These are phyloP conservation scores for Aegilops speltoides DNA, from an alignment of 176 grass and related monocot genomes.

Conservation along the genomic window DNA sequence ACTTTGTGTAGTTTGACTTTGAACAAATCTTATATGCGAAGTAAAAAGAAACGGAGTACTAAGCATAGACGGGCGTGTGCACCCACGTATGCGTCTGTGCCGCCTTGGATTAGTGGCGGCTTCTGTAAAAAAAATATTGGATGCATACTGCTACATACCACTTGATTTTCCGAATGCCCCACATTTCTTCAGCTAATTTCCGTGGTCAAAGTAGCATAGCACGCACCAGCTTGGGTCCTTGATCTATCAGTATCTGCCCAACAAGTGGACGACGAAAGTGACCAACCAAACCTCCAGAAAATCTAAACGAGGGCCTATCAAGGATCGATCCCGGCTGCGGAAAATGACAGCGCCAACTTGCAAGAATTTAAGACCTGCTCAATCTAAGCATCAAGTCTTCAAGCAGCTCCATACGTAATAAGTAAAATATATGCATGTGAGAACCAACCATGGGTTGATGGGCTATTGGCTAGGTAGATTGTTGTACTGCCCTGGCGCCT, in stretches of 20 bases:
- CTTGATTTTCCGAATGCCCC: neutral
- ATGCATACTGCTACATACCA: too few species aligned
- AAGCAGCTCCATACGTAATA: neutral
- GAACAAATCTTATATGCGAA: too few species aligned
- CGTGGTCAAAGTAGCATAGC: neutral
- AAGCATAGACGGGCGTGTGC: too few species aligned
- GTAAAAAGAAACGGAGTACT: too few species aligned
- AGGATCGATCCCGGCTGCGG: neutral
- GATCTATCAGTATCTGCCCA: neutral
- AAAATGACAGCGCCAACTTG: neutral
- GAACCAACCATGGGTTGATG: too few species aligned
- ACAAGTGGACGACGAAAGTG: neutral
- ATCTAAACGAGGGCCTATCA: neutral
- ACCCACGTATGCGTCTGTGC: neutral
- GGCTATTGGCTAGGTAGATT: too few species aligned
- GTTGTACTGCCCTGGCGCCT: too few species aligned
- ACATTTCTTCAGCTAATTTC: neutral
- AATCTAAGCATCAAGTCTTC: neutral
- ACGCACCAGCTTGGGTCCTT: neutral
- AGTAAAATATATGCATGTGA: too few species aligned
- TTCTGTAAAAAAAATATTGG: neutral
- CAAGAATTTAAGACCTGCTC: neutral
- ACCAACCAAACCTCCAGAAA: neutral
- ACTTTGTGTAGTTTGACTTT: too few species aligned
- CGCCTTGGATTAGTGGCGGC: neutral